Conservation (phyloP, 2,329 filamentous ascomycete genomes). For the Cryphonectria parasitica region DNA sequence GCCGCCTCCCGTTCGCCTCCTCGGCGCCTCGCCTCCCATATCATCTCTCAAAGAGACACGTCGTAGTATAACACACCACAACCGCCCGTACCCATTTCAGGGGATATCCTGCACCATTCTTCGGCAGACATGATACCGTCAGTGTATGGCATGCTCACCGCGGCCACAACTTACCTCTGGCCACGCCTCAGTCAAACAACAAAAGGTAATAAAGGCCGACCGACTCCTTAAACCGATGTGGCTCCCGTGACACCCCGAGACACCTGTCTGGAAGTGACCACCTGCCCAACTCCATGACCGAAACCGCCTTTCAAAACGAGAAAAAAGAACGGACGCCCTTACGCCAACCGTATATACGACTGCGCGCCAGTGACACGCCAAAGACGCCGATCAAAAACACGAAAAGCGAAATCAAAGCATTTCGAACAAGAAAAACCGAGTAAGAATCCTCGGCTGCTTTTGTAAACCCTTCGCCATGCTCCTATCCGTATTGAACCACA, state of each 20-base stretch:
- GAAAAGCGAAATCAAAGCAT: conserved; percentile 13
- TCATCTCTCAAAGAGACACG: neutral
- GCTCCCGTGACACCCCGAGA: conserved; percentile 6
- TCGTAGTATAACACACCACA: neutral
- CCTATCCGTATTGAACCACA: conserved; percentile 21
- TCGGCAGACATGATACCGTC: neutral
- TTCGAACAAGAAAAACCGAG: conserved; percentile 22
- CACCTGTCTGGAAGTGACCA: conserved; percentile 17
- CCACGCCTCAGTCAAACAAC: neutral
- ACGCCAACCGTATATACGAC: conserved; percentile 23
- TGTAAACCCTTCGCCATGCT: conserved; percentile 26
- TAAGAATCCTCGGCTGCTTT: conserved; percentile 22
- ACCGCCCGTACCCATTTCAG: neutral
- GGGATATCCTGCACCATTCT: conserved; percentile 15
- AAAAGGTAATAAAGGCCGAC: conserved; percentile 9
- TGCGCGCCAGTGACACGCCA: conserved; percentile 18
- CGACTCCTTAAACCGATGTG: conserved; percentile 6
- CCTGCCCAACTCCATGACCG: conserved; percentile 25
- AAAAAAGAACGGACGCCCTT: conserved; percentile 23
- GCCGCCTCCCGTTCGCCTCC: neutral
- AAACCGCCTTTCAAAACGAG: conserved; percentile 16
- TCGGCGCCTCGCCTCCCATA: neutral
- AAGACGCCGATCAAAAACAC: conserved; percentile 16
- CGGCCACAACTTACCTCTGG: conserved; percentile 1
- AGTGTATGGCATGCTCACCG: conserved; percentile 9